phyloP scores from a whole-genome alignment of 129 eudicot species.

The Scalesia atractyloides region DNA sequence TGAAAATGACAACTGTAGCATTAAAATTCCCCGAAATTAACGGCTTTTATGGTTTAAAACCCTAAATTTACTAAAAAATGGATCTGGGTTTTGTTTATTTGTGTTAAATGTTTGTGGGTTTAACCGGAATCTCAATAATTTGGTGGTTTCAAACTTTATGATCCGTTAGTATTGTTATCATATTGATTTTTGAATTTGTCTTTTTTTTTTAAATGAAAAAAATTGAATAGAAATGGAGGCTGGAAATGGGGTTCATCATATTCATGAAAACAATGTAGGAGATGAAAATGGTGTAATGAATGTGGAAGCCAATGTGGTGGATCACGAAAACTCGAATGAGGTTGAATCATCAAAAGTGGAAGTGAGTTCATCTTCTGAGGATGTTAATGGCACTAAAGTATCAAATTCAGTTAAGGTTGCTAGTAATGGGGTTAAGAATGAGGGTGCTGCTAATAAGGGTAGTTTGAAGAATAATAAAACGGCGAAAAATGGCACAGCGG shows the following conservation, averaged over 20 bases:
- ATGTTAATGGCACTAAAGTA: slow-evolving; percentile 35
- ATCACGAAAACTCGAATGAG: slow-evolving; percentile 20
- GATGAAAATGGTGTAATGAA: slow-evolving; percentile 45
- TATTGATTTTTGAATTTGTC: slow-evolving; percentile 12
- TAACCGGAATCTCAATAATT: not conserved
- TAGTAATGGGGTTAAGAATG: slow-evolving; percentile 27
- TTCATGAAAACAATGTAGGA: slow-evolving; percentile 26
- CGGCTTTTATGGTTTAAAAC: slow-evolving; percentile 7
- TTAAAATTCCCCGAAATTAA: slow-evolving; percentile 10
- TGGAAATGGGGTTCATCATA: slow-evolving; percentile 56
- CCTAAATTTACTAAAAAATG: not conserved
- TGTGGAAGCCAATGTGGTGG: slow-evolving; percentile 31
- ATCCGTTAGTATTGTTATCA: not conserved
- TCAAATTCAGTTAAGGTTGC: slow-evolving; percentile 28
- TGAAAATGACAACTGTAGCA: slow-evolving; percentile 30
- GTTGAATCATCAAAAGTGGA: slow-evolving; percentile 35
- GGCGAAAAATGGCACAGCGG: slow-evolving; percentile 40
- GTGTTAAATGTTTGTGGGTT: slow-evolving; percentile 13
- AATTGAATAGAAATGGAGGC: slow-evolving; percentile 54
- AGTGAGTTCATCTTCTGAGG: slow-evolving; percentile 40
- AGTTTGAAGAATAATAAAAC: slow-evolving; percentile 45
- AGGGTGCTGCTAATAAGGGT: slow-evolving; percentile 21
- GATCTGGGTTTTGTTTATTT: slow-evolving; percentile 25
- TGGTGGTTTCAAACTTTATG: not conserved
- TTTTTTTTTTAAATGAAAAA: not conserved